These are phyloP conservation scores for Remersonia thermophila DNA, from an alignment of 2,329 filamentous ascomycete genomes.

Conservation along the genomic window DNA sequence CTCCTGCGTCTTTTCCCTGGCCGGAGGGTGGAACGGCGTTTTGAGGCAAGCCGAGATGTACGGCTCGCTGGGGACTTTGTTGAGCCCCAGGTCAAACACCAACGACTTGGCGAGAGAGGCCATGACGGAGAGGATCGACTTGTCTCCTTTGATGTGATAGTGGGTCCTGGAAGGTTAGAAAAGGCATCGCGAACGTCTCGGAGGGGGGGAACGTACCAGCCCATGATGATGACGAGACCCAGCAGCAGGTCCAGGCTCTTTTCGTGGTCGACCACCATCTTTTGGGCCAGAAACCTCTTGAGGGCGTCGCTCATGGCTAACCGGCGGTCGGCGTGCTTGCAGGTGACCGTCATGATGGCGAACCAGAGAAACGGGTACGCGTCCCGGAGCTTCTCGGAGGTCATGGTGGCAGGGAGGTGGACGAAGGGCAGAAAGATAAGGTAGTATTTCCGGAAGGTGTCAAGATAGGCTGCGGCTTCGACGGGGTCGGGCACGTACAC, in stretches of 20 bases:
- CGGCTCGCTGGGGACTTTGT: conserved; percentile 26
- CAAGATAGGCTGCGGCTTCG: conserved; percentile 20
- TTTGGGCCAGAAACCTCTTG: conserved; percentile 32
- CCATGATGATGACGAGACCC: conserved; percentile 33
- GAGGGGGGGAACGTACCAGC: conserved; percentile 27
- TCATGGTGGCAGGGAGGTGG: conserved; percentile 26
- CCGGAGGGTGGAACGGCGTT: conserved; percentile 5
- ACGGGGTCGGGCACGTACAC: conserved; percentile 7
- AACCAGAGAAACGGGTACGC: conserved; percentile 38
- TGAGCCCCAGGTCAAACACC: conserved; percentile 34
- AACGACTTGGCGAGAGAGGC: conserved; percentile 31
- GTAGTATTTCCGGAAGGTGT: conserved; percentile 29
- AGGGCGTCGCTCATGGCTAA: conserved; percentile 27
- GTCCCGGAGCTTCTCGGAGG: conserved; percentile 26
- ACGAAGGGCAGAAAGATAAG: conserved; percentile 34
- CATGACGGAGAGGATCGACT: conserved; percentile 33
- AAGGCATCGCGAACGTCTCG: neutral
- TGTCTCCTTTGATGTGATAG: conserved; percentile 25
- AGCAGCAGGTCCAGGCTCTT: conserved; percentile 39
- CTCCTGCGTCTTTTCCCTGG: conserved; percentile 32
- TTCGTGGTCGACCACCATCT: conserved; percentile 35
- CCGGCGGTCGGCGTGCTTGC: conserved; percentile 30
- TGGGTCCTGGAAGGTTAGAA: conserved; percentile 22
- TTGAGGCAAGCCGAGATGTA: conserved; percentile 23
- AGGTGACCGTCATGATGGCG: conserved; percentile 35